phyloP scores from a whole-genome alignment of 2,329 filamentous ascomycete species.

The Neonectria faginata region DNA sequence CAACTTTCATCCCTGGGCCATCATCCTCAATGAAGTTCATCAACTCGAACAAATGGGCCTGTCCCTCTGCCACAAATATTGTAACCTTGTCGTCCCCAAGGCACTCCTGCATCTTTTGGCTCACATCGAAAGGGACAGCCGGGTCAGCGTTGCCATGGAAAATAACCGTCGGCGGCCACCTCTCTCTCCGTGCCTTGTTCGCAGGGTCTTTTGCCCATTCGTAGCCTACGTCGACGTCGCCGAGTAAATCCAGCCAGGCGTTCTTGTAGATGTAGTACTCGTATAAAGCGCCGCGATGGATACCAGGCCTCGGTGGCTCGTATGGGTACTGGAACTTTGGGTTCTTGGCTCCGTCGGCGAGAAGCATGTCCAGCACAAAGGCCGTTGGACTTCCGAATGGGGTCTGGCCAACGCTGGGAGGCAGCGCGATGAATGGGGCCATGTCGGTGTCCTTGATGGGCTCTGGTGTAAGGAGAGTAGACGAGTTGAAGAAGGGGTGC shows the following conservation, averaged over 20 bases:
- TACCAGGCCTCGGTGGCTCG: neutral
- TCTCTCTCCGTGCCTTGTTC: slow-evolving; percentile 24
- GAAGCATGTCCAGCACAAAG: slow-evolving; percentile 46
- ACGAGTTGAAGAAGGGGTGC: slow-evolving; percentile 53
- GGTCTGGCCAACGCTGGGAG: slow-evolving; percentile 42
- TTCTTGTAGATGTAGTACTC: slow-evolving; percentile 52
- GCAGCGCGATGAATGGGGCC: slow-evolving; percentile 37
- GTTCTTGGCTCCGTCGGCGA: slow-evolving; percentile 45
- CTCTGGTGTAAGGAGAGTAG: slow-evolving; percentile 44
- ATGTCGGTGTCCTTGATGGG: slow-evolving; percentile 44
- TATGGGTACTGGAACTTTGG: slow-evolving; percentile 29
- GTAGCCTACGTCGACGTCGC: slow-evolving; percentile 48
- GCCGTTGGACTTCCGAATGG: slow-evolving; percentile 25
- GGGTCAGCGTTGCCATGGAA: slow-evolving; percentile 49
- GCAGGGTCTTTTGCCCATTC: slow-evolving; percentile 41
- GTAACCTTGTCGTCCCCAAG: slow-evolving; percentile 45
- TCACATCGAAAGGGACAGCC: slow-evolving; percentile 47
- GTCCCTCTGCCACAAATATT: slow-evolving; percentile 43
- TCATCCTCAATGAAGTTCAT: slow-evolving; percentile 48
- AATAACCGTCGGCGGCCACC: slow-evolving; percentile 51
- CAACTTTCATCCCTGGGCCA: slow-evolving; percentile 43
- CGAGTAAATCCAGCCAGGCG: slow-evolving; percentile 44
- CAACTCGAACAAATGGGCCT: slow-evolving; percentile 48
- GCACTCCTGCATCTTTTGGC: slow-evolving; percentile 41
- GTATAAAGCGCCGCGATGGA: slow-evolving; percentile 44